Base-by-base conservation (phyloP, 1,139 yeast genomes). In the Candida sp. region DNA sequence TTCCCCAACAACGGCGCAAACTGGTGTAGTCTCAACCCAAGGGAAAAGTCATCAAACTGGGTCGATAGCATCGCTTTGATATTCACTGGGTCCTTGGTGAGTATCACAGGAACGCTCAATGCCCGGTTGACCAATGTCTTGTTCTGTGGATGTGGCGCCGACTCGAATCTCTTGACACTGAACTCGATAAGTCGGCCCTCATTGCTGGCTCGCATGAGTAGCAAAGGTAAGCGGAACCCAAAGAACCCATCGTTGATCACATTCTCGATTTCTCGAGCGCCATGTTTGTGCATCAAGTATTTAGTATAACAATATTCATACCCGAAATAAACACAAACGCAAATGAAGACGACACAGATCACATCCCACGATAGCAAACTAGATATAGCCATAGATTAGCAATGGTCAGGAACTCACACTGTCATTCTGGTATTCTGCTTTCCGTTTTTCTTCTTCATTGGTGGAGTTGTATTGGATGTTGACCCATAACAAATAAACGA, bases 1-100 rank as follows among this genome's bases (percentile, higher is more conserved):
- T 77, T 77, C 3, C 85, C 85, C 48, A 81, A 67, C 26, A 78
- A 61, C 4, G 81, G 78, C 40, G 56, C 57, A 55, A 79, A 70
- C 37, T 66, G 69, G 7, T 58, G 56, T 55, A 73, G 70, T 53
- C 85, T 72, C 28, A 58, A 51, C 1, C 85, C 85, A 51, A 81
- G 70, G 17, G 70, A 69, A 60, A 76, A 80, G 48, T 80, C 83
- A 52, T 71, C 70, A 63, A 80, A 80, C 50, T 74, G 73, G 44
- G 72, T 69, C 26, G 75, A 70, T 53, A 70, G 63, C 11, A 71
- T 49, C 2, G 75, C 75, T 55, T 70, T 62, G 53, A 72, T 62
- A 58, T 69, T 66, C 46, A 62, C 70, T 3, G 70, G 70, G n/a
- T 67, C 67, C 41, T 55, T 51, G n/a, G 62, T 61, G 22, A 52